Conservation (phyloP, 305 asterid genomes). For the Fraxinus latifolia region DNA sequence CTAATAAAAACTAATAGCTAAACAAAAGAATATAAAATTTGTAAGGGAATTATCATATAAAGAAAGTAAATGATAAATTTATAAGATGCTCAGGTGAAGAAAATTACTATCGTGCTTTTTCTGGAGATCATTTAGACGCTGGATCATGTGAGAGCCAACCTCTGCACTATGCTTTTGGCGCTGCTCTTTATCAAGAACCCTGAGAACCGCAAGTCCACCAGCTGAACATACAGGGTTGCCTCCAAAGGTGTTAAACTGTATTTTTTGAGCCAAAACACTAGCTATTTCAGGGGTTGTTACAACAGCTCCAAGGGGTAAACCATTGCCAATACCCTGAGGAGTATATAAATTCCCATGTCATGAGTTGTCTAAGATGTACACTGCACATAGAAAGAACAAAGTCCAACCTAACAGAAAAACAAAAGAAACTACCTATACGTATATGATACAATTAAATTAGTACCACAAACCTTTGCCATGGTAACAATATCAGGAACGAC, state of each 20-base stretch:
- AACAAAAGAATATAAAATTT: conserved; percentile 7
- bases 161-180: conserved; percentile 81
- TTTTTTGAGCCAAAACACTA: conserved; percentile 73
- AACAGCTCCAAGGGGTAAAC: conserved; percentile 97
- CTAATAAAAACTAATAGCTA: neutral
- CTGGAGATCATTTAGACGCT: conserved; percentile 65
- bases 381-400: conserved; percentile 5
- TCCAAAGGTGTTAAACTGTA: conserved; percentile 90
- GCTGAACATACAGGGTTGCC: conserved; percentile 99
- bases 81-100: conserved; percentile 18
- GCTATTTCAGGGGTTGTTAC: conserved; percentile 96
- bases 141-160: conserved; percentile 80
- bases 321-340: conserved; percentile 82
- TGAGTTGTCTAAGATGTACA: neutral
- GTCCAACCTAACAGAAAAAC: conserved; percentile 5
- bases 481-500: conserved; percentile 98
- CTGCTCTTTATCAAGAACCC: conserved; percentile 74
- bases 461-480: conserved; percentile 79
- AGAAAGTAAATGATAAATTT: neutral
- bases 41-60: neutral
- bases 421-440: neutral
- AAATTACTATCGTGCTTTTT: conserved; percentile 69
- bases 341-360: conserved; percentile 17
- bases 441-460: conserved; percentile 3
- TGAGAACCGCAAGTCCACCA: conserved; percentile 90